These are phyloP conservation scores for Solanum hybrid DNA, from an alignment of 305 asterid genomes.

Conservation along the genomic window DNA sequence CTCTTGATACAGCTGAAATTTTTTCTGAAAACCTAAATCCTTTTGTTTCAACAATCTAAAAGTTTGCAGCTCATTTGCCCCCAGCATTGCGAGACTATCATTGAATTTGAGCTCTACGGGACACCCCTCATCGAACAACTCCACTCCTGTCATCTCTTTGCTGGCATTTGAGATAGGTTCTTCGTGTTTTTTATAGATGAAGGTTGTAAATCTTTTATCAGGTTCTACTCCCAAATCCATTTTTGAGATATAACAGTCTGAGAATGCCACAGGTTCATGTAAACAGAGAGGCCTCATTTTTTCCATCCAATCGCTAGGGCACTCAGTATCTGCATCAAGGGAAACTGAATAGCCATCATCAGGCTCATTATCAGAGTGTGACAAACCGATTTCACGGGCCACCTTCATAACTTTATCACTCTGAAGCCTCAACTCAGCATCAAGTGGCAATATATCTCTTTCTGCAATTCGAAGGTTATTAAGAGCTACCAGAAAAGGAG, in stretches of 20 bases:
- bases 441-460: constrained; percentile 34
- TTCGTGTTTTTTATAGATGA: constrained; percentile 18
- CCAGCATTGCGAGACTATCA: constrained; percentile 13
- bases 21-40: constrained; percentile 36
- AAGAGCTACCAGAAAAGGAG: constrained; percentile 47
- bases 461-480: constrained; percentile 23
- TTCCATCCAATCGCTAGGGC: constrained; percentile 9
- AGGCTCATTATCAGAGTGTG: constrained; percentile 14
- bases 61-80: constrained; percentile 36
- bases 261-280: constrained; percentile 34
- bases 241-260: constrained; percentile 10
- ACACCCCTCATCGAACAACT: constrained; percentile 48
- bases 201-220: constrained; percentile 28
- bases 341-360: constrained; percentile 35
- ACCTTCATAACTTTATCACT: constrained; percentile 43
- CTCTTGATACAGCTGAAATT: constrained; percentile 23
- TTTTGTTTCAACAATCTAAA: constrained; percentile 35
- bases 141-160: constrained; percentile 28
- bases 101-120: constrained; percentile 45
- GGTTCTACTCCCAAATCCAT: constrained; percentile 5
- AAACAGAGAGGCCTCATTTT: constrained; percentile 16
- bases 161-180: constrained; percentile 10
- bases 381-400: constrained; percentile 25
- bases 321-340: constrained; percentile 52
- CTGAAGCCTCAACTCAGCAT: constrained; percentile 26